Conservation (phyloP, 345 rosid genomes). For the Pistacia atlantica region DNA sequence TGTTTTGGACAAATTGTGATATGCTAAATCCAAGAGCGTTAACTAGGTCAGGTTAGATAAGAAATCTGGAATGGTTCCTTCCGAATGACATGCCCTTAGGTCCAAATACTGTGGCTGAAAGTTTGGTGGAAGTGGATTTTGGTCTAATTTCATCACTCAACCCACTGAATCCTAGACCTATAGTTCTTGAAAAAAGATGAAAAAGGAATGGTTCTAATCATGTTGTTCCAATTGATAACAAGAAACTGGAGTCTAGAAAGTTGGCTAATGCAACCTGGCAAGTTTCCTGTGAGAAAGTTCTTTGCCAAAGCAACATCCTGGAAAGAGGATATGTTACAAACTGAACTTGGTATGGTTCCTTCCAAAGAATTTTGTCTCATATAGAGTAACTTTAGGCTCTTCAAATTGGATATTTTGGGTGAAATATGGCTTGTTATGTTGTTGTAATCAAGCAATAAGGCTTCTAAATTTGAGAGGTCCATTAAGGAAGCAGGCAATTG, state of each 20-base stretch:
- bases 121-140: not conserved
- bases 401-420: constrained; percentile 22
- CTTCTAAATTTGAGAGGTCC: constrained; percentile 17
- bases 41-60: no score
- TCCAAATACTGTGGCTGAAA: not conserved
- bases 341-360: constrained; percentile 19
- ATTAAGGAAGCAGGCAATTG: constrained; percentile 20
- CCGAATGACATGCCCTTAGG: not conserved
- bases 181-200: not conserved
- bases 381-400: constrained; percentile 11
- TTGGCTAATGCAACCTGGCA: constrained; percentile 25
- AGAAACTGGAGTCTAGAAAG: constrained; percentile 12
- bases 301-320: not conserved
- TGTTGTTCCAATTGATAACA: not conserved
- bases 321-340: not conserved
- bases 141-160: no score
- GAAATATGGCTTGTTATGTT: constrained; percentile 12
- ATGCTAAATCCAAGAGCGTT: no score
- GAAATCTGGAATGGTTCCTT: not conserved
- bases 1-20: no score
- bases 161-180: not conserved
- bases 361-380: constrained; percentile 11
- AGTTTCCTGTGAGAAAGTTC: constrained; percentile 22
- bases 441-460: not conserved
- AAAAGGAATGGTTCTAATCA: not conserved